Evolutionary conservation across 2,329 filamentous ascomycete species (phyloP).

Genomic region (Zasmidium citrigriseum): DNA sequence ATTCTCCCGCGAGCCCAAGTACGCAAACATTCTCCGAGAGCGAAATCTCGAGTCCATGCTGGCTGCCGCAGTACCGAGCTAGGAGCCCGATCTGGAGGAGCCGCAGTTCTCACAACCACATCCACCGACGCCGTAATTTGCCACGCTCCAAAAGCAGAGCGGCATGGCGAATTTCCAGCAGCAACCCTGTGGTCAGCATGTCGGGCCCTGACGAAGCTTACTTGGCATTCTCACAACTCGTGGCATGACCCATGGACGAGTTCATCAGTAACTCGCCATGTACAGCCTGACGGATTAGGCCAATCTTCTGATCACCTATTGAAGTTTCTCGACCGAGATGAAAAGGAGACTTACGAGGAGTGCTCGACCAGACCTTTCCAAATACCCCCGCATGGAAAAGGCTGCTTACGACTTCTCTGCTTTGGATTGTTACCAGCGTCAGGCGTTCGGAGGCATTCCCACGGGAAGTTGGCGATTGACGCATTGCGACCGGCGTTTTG

Average conservation of each 20-base stretch:
- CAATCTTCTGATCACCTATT: constrained; percentile 1
- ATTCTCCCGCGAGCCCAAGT: constrained; percentile 64
- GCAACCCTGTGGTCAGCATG: not conserved
- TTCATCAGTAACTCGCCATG: not conserved
- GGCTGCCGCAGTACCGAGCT: constrained; percentile 26
- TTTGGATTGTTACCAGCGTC: constrained; percentile 12
- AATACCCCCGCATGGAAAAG: constrained; percentile 14
- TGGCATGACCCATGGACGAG: not conserved
- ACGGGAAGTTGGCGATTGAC: not conserved
- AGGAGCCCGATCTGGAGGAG: constrained; percentile 10
- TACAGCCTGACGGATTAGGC: not conserved
- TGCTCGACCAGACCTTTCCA: constrained; percentile 1
- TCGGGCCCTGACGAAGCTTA: not conserved
- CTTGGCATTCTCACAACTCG: not conserved
- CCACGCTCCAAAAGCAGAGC: constrained; percentile 1
- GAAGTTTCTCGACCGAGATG: constrained; percentile 1
- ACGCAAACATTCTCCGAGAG: constrained; percentile 59
- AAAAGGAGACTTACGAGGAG: not conserved
- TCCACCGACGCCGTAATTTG: not conserved
- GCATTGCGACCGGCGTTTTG: not conserved
- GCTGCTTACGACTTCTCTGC: not conserved
- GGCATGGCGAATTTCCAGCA: not conserved
- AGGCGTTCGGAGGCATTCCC: constrained; percentile 6
- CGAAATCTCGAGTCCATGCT: constrained; percentile 55
- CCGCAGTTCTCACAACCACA: constrained; percentile 9